Evolutionary conservation across 2,329 filamentous ascomycete species (phyloP).

Genomic region (Colletotrichum sp.): DNA sequence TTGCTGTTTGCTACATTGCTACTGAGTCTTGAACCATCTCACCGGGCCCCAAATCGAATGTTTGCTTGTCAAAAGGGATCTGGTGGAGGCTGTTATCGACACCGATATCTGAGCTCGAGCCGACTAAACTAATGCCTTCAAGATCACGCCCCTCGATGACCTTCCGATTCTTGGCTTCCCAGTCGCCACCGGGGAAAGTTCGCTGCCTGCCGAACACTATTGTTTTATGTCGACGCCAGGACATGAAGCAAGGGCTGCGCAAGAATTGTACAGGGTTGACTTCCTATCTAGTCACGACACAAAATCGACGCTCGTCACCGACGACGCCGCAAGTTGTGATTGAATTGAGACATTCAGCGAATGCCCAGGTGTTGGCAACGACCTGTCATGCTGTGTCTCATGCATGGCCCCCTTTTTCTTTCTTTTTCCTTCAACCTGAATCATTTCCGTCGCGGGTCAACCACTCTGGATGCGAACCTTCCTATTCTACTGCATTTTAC

Average conservation of each 20-base stretch:
- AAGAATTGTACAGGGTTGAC: slow-evolving; percentile 1
- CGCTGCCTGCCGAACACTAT: neutral
- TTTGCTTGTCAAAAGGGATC: neutral
- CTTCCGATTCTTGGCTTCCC: neutral
- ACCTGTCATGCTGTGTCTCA: slow-evolving; percentile 9
- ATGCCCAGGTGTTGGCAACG: neutral
- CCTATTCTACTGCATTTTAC: neutral
- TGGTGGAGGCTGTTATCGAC: neutral
- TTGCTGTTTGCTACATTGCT: neutral
- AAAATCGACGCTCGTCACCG: neutral
- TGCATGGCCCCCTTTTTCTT: slow-evolving; percentile 1
- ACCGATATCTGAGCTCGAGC: neutral
- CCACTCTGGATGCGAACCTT: neutral
- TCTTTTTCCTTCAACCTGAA: slow-evolving; percentile 7
- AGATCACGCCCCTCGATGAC: neutral
- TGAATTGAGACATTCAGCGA: neutral
- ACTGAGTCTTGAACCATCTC: neutral
- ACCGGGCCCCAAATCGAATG: neutral
- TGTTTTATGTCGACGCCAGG: slow-evolving; percentile 1
- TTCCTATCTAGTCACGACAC: neutral
- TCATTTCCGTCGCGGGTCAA: neutral
- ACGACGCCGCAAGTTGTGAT: neutral
- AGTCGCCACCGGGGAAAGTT: neutral
- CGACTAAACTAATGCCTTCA: neutral
- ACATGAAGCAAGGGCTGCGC: neutral